Evolutionary conservation across 1,284 basidiomycete species (phyloP).

Genomic region (Puccinia novopanici): DNA sequence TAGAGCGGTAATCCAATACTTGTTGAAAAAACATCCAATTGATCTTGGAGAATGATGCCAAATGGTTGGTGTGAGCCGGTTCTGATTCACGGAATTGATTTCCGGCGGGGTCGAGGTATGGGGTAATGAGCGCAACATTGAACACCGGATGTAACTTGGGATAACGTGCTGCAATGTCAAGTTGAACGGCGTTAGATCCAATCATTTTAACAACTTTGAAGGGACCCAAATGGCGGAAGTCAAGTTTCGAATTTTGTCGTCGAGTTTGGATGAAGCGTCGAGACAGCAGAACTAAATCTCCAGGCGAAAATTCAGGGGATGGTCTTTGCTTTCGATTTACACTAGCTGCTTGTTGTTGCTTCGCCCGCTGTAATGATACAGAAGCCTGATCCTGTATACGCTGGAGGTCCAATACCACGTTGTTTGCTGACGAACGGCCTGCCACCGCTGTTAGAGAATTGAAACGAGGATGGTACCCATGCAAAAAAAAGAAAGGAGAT

Average conservation of each 20-base stretch:
- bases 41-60: too few relatives aligned
- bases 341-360: neutral
- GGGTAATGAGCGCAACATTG: slow-evolving; percentile 1
- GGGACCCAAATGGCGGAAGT: slow-evolving; percentile 14
- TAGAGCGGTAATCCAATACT: neutral
- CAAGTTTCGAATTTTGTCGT: slow-evolving; percentile 9
- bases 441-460: neutral
- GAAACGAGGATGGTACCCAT: slow-evolving; percentile 31
- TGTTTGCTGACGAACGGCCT: neutral
- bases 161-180: neutral
- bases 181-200: neutral
- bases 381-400: neutral
- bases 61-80: too few relatives aligned
- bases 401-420: neutral
- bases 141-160: neutral
- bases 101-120: neutral
- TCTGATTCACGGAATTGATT: neutral
- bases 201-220: slow-evolving; percentile 18
- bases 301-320: neutral
- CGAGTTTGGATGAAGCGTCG: neutral
- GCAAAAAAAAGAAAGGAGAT: slow-evolving; percentile 1
- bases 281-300: slow-evolving; percentile 22
- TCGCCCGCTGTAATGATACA: neutral
- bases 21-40: neutral
- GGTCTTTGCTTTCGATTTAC: neutral